Conservation (phyloP, 2,329 filamentous ascomycete genomes). For the Ophiostoma perfectum region DNA sequence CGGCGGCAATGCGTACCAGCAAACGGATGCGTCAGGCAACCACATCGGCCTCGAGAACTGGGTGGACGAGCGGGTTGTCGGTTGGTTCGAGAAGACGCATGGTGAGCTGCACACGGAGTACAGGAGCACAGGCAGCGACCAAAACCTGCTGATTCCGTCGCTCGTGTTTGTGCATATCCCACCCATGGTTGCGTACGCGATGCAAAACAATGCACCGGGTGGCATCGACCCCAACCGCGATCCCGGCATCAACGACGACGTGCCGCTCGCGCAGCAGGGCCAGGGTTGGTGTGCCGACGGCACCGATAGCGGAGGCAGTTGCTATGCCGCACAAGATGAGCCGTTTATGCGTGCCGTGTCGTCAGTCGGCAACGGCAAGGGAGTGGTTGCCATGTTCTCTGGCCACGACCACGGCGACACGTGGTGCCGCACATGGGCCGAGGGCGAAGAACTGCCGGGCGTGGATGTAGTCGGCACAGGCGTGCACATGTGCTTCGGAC, state of each 20-base stretch:
- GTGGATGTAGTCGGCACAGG: constrained; percentile 36
- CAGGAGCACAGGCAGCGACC: constrained; percentile 22
- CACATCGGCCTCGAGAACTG: constrained; percentile 35
- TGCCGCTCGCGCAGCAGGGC: constrained; percentile 31
- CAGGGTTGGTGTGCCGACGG: constrained; percentile 34
- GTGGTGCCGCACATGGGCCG: constrained; percentile 43
- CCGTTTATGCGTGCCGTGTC: constrained; percentile 54
- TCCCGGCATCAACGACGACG: constrained; percentile 36
- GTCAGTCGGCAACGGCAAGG: constrained; percentile 44
- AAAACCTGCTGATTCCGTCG: constrained; percentile 35
- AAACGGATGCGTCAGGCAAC: constrained; percentile 23
- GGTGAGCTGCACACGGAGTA: constrained; percentile 30
- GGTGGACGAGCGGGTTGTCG: constrained; percentile 41
- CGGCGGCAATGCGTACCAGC: constrained; percentile 42
- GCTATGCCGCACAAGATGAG: constrained; percentile 42
- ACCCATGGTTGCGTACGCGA: constrained; percentile 31
- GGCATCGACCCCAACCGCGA: constrained; percentile 29
- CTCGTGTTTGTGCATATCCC: constrained; percentile 49
- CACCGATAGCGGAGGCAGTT: constrained; percentile 28
- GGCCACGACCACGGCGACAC: constrained; percentile 57
- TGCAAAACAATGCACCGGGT: constrained; percentile 27
- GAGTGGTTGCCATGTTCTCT: constrained; percentile 48
- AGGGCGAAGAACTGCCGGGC: constrained; percentile 22
- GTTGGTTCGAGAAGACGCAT: constrained; percentile 41
- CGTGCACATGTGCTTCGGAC: constrained; percentile 43